Evolutionary conservation across 345 rosid genomes (phyloP).

Genomic region (Syzygium grande): DNA sequence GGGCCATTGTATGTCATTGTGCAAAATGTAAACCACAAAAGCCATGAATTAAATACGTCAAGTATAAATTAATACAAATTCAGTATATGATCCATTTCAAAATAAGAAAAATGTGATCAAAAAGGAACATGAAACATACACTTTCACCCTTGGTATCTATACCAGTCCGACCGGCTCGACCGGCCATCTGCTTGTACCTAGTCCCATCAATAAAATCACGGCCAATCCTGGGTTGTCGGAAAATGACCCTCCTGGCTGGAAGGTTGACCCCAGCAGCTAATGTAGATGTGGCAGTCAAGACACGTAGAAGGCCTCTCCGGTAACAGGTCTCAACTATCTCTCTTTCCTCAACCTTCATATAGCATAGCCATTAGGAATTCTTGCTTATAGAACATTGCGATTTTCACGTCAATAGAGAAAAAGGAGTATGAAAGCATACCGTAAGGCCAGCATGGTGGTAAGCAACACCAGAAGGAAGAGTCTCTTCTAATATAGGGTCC

Average conservation of each 20-base stretch:
- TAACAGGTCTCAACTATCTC: conserved; percentile 90
- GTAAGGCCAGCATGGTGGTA: conserved; percentile 99
- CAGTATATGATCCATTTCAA: background rate
- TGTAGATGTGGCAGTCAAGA: conserved; percentile 96
- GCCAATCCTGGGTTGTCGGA: conserved; percentile 95
- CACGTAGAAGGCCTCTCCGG: conserved; percentile 80
- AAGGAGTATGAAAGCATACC: conserved; percentile 28
- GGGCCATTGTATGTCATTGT: background rate
- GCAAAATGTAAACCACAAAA: background rate
- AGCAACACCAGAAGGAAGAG: conserved; percentile 91
- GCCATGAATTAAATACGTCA: background rate
- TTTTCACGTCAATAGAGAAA: background rate
- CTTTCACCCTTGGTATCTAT: conserved; percentile 98
- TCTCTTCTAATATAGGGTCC: conserved; percentile 88
- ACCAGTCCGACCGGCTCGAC: conserved; percentile 99
- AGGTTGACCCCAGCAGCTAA: conserved; percentile 97
- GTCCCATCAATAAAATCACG: conserved; percentile 96
- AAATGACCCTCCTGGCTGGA: conserved; percentile 97
- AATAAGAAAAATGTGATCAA: background rate
- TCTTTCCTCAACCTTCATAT: conserved; percentile 83
- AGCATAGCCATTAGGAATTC: background rate
- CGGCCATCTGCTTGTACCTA: conserved; percentile 98
- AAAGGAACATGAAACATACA: conserved; percentile 41
- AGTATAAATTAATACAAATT: background rate
- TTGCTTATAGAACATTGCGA: background rate